Evolutionary conservation across 2,329 filamentous ascomycete genomes (phyloP).

Genomic region (Cordyceps cateniannulata): DNA sequence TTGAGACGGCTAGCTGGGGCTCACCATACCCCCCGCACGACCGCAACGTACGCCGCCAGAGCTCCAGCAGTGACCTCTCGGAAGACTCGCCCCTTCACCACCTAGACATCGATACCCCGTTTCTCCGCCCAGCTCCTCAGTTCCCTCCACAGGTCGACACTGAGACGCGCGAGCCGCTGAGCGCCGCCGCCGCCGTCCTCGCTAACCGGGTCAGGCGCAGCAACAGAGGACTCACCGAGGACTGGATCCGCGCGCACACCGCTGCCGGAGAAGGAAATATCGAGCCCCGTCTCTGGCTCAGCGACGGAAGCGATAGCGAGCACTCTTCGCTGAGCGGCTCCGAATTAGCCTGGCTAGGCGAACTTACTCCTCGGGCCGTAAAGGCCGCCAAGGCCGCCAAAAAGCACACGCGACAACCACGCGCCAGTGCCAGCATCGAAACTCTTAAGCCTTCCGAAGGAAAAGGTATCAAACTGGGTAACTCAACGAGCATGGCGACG

Average conservation of each 20-base stretch:
- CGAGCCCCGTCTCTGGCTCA: conserved; percentile 76
- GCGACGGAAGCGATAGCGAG: conserved; percentile 66
- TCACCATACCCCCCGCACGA: conserved; percentile 76
- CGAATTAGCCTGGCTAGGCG: conserved; percentile 46
- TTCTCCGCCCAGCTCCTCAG: conserved; percentile 50
- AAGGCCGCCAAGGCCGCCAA: conserved; percentile 28
- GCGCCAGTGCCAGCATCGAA: conserved; percentile 48
- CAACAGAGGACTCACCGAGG: conserved; percentile 63
- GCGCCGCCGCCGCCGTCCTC: conserved; percentile 55
- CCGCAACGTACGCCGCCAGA: conserved; percentile 41
- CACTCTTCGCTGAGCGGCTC: conserved; percentile 68
- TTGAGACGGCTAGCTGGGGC: conserved; percentile 78
- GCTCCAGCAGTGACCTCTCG: conserved; percentile 52
- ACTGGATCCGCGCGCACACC: conserved; percentile 83
- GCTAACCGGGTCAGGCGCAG: conserved; percentile 56
- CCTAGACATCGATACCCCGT: conserved; percentile 56
- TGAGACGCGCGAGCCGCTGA: conserved; percentile 33
- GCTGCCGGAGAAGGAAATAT: conserved; percentile 60
- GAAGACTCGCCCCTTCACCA: conserved; percentile 56
- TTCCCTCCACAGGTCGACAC: conserved; percentile 30
- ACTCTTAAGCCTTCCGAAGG: conserved; percentile 39
- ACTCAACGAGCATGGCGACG: conserved; percentile 27
- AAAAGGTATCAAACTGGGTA: conserved; percentile 21
- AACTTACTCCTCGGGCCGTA: conserved; percentile 42
- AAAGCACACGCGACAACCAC: conserved; percentile 32